Percentiles rank a stretch among this genome's conserved stretches.
Evolutionary conservation across 306 rosid genomes (phyloP).

Genomic region (Benincasa hispida): DNA sequence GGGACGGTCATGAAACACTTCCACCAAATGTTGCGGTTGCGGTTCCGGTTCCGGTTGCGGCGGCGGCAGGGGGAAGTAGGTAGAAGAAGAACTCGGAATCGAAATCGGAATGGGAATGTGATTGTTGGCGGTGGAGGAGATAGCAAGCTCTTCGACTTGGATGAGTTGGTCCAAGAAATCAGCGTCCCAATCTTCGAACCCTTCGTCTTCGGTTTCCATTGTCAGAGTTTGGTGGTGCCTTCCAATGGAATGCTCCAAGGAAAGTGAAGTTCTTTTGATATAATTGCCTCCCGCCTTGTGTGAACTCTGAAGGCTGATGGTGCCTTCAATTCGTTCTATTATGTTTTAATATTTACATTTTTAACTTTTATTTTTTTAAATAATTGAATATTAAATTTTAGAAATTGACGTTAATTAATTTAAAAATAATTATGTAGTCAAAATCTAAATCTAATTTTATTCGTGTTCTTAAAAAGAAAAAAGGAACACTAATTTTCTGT

Average conservation of each 20-base stretch:
- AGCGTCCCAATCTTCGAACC: slow-evolving; percentile 47
- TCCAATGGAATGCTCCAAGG: background rate
- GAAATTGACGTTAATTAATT: no score
- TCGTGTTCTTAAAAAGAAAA: no score
- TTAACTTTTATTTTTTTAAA: no score
- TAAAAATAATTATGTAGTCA: no score
- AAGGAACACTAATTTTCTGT: no score
- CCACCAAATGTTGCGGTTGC: background rate
- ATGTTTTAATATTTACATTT: no score
- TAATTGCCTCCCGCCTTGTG: background rate
- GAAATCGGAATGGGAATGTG: background rate
- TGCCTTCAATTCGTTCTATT: no score
- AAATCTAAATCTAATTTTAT: no score
- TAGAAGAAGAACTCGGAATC: slow-evolving; percentile 1
- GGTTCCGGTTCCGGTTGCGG: slow-evolving; percentile 5
- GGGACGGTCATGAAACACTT: background rate
- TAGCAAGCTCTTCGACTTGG: slow-evolving; percentile 31
- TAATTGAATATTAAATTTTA: no score
- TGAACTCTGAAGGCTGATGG: background rate
- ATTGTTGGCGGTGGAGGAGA: slow-evolving; percentile 15
- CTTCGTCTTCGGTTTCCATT: slow-evolving; percentile 19
- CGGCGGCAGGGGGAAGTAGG: background rate
- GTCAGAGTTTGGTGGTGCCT: background rate
- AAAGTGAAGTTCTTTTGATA: background rate
- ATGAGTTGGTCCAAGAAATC: slow-evolving; percentile 27